Evolutionary conservation across 179 eudicot species (phyloP), one percentile per base, ranked within the genome.

Genomic region (Vitellaria paradoxa): DNA sequence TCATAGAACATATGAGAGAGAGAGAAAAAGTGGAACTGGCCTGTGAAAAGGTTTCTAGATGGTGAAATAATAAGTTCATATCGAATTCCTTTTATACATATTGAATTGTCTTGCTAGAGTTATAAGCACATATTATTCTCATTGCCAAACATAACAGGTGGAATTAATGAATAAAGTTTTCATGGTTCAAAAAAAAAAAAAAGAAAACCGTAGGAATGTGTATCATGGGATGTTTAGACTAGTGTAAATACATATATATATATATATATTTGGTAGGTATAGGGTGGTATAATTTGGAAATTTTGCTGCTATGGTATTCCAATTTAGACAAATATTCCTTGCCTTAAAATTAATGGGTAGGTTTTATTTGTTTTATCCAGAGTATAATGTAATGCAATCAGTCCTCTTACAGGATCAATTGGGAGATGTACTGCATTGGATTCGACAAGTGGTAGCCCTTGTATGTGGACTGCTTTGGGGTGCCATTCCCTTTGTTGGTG

Each of bases 341-440:
- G 7, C 13, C 46, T 46, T 46, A n/a, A 3, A 14, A 63, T 61
- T 40, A 6, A 26, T 14, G 3, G 5, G 26, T 12, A 55, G 4
- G 8, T n/a, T 52, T 30, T 21, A 40, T 76, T 52, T 17, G 13
- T 21, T 49, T 76, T 65, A 12, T 52, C 23, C 20, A 23, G 18
- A 23, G 7, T 67, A 40, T 6, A 52, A 72, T 30, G 50, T 20
- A 72, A 72, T 50, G 17, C 46, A 30, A 30, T 30, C 37, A 24
- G 13, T 24, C 15, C 76, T 76, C 47, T 74, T 79, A 60, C 88
- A 94, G 98, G 99, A 95, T 87, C 97, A 95, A 84, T 82, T 95
- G 65, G 91, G 99, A 7, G 99, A 95, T 84, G 97, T 93, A 75
- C 79, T 95, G 65, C 97, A 95, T 83, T 95, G 99, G 99, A 93